phyloP scores from a whole-genome alignment of 2,329 filamentous ascomycete genomes.

The Scedosporium minutisporum region DNA sequence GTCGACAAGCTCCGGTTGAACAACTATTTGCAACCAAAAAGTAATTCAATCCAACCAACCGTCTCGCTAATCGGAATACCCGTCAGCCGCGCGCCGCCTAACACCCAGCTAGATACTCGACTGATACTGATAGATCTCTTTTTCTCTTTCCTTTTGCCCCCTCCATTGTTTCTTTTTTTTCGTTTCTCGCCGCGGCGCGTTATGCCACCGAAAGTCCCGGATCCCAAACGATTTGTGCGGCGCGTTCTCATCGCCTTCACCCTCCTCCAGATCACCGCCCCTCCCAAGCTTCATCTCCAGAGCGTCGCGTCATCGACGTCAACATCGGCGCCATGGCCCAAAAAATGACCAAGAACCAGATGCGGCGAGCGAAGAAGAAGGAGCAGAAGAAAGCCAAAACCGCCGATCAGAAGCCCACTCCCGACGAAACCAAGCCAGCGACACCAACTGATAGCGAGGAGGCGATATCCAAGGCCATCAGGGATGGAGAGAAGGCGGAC shows the following conservation, averaged over 20 bases:
- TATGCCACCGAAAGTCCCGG: constrained; percentile 13
- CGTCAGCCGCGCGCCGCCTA: not conserved
- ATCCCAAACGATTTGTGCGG: constrained; percentile 27
- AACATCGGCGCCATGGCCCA: constrained; percentile 41
- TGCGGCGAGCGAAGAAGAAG: constrained; percentile 90
- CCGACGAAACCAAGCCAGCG: constrained; percentile 32
- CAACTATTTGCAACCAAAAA: not conserved
- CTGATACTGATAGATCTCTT: not conserved
- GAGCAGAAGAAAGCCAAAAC: constrained; percentile 59
- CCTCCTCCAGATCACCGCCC: constrained; percentile 10
- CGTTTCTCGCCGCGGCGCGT: not conserved
- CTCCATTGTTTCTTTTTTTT: constrained; percentile 2
- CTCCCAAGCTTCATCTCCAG: constrained; percentile 17
- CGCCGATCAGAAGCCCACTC: constrained; percentile 15
- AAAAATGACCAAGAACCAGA: constrained; percentile 90
- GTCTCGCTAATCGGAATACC: not conserved
- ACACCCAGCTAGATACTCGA: not conserved
- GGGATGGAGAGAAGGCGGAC: constrained; percentile 2
- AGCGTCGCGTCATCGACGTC: constrained; percentile 8
- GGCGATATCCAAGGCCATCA: constrained; percentile 3
- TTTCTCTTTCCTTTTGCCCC: not conserved
- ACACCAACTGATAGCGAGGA: constrained; percentile 35
- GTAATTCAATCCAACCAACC: not conserved
- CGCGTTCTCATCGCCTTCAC: constrained; percentile 25
- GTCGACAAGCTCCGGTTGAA: not conserved